A percentile compares a stretch with the other conserved stretches of the same genome.
phyloP scores from a whole-genome alignment of 495 filamentous ascomycete species.

The Daldinia childiae region DNA sequence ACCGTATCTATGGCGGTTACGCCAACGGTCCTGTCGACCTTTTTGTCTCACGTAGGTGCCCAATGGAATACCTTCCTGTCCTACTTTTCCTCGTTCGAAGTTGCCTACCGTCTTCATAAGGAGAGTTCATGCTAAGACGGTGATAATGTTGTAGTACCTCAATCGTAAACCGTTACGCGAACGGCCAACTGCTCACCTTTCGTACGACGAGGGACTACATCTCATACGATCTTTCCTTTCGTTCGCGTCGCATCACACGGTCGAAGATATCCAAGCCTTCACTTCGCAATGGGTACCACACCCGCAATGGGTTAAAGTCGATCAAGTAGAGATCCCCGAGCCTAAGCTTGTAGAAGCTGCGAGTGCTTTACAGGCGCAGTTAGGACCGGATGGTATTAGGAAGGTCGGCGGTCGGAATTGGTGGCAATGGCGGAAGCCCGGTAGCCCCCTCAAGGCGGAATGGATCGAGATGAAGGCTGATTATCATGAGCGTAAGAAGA shows the following conservation, averaged over 20 bases:
- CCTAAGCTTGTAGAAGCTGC: constrained; percentile 70
- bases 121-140: constrained; percentile 29
- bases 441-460: constrained; percentile 75
- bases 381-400: constrained; percentile 77
- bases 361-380: constrained; percentile 67
- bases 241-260: constrained; percentile 83
- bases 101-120: constrained; percentile 63
- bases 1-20: constrained; percentile 77
- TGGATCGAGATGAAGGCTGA: constrained; percentile 96
- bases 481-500: constrained; percentile 73
- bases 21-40: constrained; percentile 80
- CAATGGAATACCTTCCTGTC: constrained; percentile 1
- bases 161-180: constrained; percentile 76
- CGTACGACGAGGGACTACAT: constrained; percentile 93
- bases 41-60: constrained; percentile 75
- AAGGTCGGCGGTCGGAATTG: constrained; percentile 83
- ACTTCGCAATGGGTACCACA: constrained; percentile 88
- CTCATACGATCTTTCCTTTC: constrained; percentile 84
- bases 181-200: constrained; percentile 85
- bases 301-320: constrained; percentile 85
- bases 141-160: constrained; percentile 68
- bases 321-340: constrained; percentile 74
- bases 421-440: constrained; percentile 88
- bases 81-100: constrained; percentile 61
- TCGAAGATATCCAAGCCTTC: constrained; percentile 92